Evolutionary conservation across 192 early-diverging fungal species (phyloP).

Genomic region (Rhizophagus sp.): DNA sequence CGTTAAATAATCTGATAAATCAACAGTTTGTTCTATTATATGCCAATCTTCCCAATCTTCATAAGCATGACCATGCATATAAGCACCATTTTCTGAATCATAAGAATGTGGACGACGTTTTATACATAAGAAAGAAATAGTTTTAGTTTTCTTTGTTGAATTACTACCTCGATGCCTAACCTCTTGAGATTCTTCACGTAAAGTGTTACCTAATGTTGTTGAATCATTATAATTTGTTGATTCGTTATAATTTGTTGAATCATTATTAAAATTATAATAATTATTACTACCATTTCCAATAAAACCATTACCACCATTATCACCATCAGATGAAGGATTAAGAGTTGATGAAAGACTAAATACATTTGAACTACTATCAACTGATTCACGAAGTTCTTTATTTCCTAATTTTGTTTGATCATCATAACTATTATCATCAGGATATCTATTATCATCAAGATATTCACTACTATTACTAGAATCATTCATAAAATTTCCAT

Average conservation of each 20-base stretch:
- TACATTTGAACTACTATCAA: background rate
- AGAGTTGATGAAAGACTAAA: constrained; percentile 15
- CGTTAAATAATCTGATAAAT: constrained; percentile 4
- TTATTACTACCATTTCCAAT: too few relatives aligned
- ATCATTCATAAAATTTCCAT: background rate
- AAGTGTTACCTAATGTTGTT: background rate
- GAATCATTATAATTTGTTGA: background rate
- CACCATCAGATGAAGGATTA: background rate
- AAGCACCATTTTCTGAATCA: background rate
- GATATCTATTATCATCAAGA: background rate
- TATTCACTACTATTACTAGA: background rate
- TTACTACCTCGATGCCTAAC: background rate
- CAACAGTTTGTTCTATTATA: background rate
- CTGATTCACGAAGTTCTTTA: background rate
- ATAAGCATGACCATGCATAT: background rate
- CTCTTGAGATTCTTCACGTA: background rate
- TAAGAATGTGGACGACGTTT: background rate
- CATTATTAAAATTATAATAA: too few relatives aligned
- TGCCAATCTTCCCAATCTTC: constrained; percentile 16
- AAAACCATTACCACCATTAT: background rate
- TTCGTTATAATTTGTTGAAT: too few relatives aligned
- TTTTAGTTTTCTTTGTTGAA: background rate
- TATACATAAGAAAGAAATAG: constrained; percentile 3
- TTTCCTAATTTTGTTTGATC: background rate
- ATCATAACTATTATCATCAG: background rate